A percentile compares a stretch with the other conserved stretches of the same genome.
phyloP scores from a whole-genome alignment of 1,139 yeast genomes.

The Hyphopichia burtonii region DNA sequence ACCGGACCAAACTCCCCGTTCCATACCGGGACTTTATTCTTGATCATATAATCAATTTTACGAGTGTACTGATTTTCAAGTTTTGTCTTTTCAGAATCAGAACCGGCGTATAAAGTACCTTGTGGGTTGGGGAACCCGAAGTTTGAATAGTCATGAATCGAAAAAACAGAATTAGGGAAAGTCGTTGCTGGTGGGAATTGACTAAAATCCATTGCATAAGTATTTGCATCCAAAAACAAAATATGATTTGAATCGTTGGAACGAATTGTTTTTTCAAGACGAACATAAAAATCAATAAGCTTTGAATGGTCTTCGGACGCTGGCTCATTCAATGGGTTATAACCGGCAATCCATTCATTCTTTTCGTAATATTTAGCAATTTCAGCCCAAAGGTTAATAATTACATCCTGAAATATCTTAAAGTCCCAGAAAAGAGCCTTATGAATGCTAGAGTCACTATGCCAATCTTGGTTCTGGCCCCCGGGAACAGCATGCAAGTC shows the following conservation, averaged over 20 bases:
- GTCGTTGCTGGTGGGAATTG: constrained; percentile 33
- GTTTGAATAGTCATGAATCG: constrained; percentile 45
- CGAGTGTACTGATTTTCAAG: constrained; percentile 34
- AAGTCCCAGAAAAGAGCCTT: constrained; percentile 47
- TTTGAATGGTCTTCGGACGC: constrained; percentile 38
- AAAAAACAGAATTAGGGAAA: constrained; percentile 40
- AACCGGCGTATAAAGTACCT: constrained; percentile 29
- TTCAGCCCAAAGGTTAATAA: constrained; percentile 39
- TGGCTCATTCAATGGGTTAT: constrained; percentile 50
- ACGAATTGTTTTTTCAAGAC: constrained; percentile 34
- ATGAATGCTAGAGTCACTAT: constrained; percentile 42
- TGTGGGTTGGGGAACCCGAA: constrained; percentile 41
- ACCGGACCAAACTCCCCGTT: constrained; percentile 54
- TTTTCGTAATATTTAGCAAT: constrained; percentile 41
- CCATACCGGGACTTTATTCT: constrained; percentile 46
- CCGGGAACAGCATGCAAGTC: constrained; percentile 49
- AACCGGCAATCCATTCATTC: constrained; percentile 47
- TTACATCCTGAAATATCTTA: constrained; percentile 41
- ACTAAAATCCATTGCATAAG: constrained; percentile 47
- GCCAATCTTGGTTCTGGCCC: constrained; percentile 53
- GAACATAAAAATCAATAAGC: constrained; percentile 32
- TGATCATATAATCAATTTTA: constrained; percentile 39
- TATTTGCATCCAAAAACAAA: constrained; percentile 45
- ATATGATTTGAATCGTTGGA: constrained; percentile 44
- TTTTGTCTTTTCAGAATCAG: constrained; percentile 27